Conservation (phyloP, 805 yeast genomes). For the Barnettozyma sucrosica region DNA sequence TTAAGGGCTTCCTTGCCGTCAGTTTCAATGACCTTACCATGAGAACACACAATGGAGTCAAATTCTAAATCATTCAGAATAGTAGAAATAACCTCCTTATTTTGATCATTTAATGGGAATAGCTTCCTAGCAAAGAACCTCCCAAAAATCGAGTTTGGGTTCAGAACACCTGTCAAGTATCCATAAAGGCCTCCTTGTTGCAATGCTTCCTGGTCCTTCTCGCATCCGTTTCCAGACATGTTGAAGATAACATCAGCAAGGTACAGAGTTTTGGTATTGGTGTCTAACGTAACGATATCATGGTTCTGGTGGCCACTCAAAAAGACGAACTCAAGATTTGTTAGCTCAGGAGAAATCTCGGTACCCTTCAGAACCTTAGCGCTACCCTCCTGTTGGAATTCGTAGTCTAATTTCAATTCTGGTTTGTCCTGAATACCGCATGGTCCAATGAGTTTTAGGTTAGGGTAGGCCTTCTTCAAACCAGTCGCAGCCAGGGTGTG, state of each 20-base stretch:
- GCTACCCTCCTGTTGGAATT: slow-evolving; percentile 29
- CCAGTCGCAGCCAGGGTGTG: slow-evolving; percentile 59
- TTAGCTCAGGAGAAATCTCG: slow-evolving; percentile 35
- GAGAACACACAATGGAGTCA: slow-evolving; percentile 48
- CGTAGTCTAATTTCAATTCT: slow-evolving; percentile 34
- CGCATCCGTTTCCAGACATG: slow-evolving; percentile 44
- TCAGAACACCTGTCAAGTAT: slow-evolving; percentile 34
- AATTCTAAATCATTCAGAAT: slow-evolving; percentile 36
- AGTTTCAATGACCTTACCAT: slow-evolving; percentile 50
- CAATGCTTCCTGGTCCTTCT: slow-evolving; percentile 42
- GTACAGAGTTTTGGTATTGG: slow-evolving; percentile 40
- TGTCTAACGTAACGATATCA: slow-evolving; percentile 50
- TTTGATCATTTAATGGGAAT: slow-evolving; percentile 13
- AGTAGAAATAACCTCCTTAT: slow-evolving; percentile 13
- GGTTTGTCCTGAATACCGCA: slow-evolving; percentile 32
- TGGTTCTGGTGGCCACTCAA: slow-evolving; percentile 52
- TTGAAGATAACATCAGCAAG: slow-evolving; percentile 61
- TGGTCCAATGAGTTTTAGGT: slow-evolving; percentile 48
- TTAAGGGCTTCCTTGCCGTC: slow-evolving; percentile 24
- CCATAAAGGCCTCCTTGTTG: slow-evolving; percentile 42
- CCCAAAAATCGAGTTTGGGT: slow-evolving; percentile 37
- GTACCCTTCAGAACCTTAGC: slow-evolving; percentile 30
- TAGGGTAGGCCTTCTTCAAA: slow-evolving; percentile 45
- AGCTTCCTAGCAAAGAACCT: slow-evolving; percentile 25
- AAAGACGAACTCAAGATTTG: slow-evolving; percentile 48